Base-by-base conservation (phyloP, 768 basidiomycete genomes). In the Pulveroboletus sp. region DNA sequence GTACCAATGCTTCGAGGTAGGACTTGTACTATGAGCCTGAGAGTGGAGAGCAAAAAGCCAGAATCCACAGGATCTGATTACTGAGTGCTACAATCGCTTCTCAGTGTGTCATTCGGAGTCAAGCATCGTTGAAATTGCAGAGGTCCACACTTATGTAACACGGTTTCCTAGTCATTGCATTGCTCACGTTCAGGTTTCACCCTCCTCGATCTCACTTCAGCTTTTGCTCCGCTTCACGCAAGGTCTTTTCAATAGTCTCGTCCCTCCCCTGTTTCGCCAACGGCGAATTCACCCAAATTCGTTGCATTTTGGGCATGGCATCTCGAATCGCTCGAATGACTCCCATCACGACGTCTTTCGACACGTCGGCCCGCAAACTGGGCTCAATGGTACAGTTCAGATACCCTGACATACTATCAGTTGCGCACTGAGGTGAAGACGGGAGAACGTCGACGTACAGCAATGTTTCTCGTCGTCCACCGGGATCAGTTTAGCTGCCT, bases 211-310 rank as follows among this genome's bases (percentile, higher is more conserved):
- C 17, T 27, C 20, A 47, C 31, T 17, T 41, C 24, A 41, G 40
- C 24, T 41, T 27, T 1, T 10, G 17, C 32, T 32, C 54, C 20
- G 29, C 43, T 34, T 19, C 1, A 10, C 30, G 34, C 30, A 51
- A 11, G 14, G 14, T 19, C 42, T 0, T 5, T 16, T 29, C 29
- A 7, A 38, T 23, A 20, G 29, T 27, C 34, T 11, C 12, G 14
- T 42, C 39, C 32, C 32, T 49, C 1, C n/a, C 42, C 22, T 55
- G 45, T 30, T 43, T 50, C 32, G n/a, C 47, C 38, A 45, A 26
- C 23, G 39, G 34, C 14, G 35, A 55, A 16, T 26, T 14, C 2
- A 14, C 39, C 47, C 26, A 45, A 23, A 50, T 38, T 3, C 19
- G 11, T 22, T 45, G 26, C 54, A 46, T 56, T 40, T 45, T 37